Percentiles rank a stretch among this genome's conserved stretches.
phyloP scores from a whole-genome alignment of 805 yeast species.

The Vanderwaltozyma yarrowii region DNA sequence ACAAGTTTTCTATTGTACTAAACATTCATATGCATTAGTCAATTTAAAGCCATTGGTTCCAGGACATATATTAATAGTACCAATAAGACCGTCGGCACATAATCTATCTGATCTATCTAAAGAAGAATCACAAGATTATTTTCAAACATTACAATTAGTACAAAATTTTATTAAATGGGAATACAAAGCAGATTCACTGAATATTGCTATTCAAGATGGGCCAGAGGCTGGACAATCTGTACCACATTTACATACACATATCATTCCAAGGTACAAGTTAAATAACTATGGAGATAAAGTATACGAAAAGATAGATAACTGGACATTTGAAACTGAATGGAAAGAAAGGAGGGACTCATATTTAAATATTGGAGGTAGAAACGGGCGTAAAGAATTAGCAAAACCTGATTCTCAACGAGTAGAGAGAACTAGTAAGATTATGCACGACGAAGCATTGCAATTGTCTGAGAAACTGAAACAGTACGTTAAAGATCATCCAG shows the following conservation, averaged over 20 bases:
- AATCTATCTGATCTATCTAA: constrained; percentile 58
- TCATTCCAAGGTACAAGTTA: constrained; percentile 67
- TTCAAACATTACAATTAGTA: constrained; percentile 60
- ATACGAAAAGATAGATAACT: constrained; percentile 58
- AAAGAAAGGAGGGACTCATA: constrained; percentile 23
- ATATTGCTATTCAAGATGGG: constrained; percentile 94
- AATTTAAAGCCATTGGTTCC: constrained; percentile 87
- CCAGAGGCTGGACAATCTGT: constrained; percentile 94
- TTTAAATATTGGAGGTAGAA: constrained; percentile 15
- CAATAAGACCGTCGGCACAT: constrained; percentile 50
- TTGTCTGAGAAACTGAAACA: constrained; percentile 33
- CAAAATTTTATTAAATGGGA: constrained; percentile 54
- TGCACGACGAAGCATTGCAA: constrained; percentile 62
- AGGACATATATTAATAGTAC: constrained; percentile 88
- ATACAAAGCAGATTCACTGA: constrained; percentile 74
- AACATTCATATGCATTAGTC: constrained; percentile 72
- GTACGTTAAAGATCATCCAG: constrained; percentile 9
- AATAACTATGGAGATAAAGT: constrained; percentile 62
- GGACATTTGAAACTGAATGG: constrained; percentile 33
- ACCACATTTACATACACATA: constrained; percentile 89
- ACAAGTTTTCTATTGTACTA: constrained; percentile 35
- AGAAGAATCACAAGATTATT: constrained; percentile 71
- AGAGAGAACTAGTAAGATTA: constrained; percentile 49
- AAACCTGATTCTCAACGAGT: constrained; percentile 44
- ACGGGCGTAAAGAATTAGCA: constrained; percentile 20